Percentiles rank a stretch among this genome's conserved stretches.
phyloP scores from a whole-genome alignment of 2,329 filamentous ascomycete species.

The Stagonosporopsis rhizophila region DNA sequence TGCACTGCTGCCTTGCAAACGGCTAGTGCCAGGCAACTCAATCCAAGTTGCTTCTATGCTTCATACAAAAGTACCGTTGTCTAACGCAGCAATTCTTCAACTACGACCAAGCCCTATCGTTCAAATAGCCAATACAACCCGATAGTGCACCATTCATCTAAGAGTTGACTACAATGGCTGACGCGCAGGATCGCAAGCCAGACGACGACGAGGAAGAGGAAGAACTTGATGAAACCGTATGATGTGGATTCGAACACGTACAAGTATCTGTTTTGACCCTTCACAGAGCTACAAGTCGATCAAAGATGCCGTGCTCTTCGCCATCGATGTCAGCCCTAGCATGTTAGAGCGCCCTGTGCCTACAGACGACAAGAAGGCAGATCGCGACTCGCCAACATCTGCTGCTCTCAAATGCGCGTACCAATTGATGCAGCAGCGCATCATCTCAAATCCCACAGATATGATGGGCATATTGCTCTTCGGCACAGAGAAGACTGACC shows the following conservation, averaged over 20 bases:
- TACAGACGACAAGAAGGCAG: conserved; percentile 72
- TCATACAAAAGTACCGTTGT: not conserved
- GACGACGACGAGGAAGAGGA: conserved; percentile 71
- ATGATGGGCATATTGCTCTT: conserved; percentile 97
- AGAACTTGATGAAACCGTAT: conserved; percentile 70
- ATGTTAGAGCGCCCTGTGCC: conserved; percentile 77
- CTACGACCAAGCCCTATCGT: too few species aligned
- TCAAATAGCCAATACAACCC: not conserved
- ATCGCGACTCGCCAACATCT: conserved; percentile 77
- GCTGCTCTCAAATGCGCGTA: conserved; percentile 95
- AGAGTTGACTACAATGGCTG: conserved; percentile 35
- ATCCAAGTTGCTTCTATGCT: not conserved
- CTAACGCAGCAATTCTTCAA: not conserved
- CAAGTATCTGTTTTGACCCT: conserved; percentile 20
- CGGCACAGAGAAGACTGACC: conserved; percentile 77
- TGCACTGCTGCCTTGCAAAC: conserved; percentile 32
- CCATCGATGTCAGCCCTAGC: conserved; percentile 86
- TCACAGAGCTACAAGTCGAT: conserved; percentile 79
- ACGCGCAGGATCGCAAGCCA: conserved; percentile 38
- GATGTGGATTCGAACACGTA: conserved; percentile 17
- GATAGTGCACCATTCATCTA: not conserved
- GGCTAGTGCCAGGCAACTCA: conserved; percentile 12
- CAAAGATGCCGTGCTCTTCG: conserved; percentile 98
- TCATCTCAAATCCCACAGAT: conserved; percentile 94
- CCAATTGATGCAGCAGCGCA: conserved; percentile 95